Evolutionary conservation across 1,139 yeast species (phyloP).

Genomic region (Candida frijolesensis): DNA sequence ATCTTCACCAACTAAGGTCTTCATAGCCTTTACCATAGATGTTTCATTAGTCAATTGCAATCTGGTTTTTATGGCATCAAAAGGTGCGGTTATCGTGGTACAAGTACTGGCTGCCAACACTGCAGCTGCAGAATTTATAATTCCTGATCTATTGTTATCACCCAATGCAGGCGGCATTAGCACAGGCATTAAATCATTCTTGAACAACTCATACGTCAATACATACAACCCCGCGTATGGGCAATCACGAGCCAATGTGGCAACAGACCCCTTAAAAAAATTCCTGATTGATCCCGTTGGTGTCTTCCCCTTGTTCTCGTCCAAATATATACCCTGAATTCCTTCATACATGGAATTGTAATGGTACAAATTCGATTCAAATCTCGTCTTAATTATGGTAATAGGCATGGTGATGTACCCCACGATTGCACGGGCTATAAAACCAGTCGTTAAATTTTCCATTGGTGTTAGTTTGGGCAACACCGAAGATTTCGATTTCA

Average conservation of each 20-base stretch:
- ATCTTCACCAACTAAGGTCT: conserved; percentile 43
- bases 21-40: conserved; percentile 31
- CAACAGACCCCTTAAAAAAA: conserved; percentile 84
- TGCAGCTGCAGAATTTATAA: conserved; percentile 72
- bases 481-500: conserved; percentile 25
- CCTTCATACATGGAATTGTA: conserved; percentile 72
- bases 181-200: conserved; percentile 37
- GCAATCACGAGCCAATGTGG: conserved; percentile 88
- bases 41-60: conserved; percentile 58
- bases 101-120: conserved; percentile 75
- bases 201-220: conserved; percentile 76
- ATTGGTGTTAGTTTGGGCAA: conserved; percentile 72
- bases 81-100: conserved; percentile 89
- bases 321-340: conserved; percentile 51
- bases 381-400: conserved; percentile 90
- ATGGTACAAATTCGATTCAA: conserved; percentile 74
- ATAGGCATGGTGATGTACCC: conserved; percentile 96
- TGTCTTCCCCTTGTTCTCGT: conserved; percentile 18
- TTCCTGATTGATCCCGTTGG: conserved; percentile 46
- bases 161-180: conserved; percentile 12
- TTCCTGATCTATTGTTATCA: conserved; percentile 39
- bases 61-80: conserved; percentile 90
- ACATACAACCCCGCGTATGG: conserved; percentile 96
- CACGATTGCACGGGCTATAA: conserved; percentile 74
- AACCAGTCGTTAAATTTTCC: conserved; percentile 78